A percentile compares a stretch with the other conserved stretches of the same genome.
Evolutionary conservation across 202 grass and related monocot genomes (phyloP).

Genomic region (Setaria viridis): DNA sequence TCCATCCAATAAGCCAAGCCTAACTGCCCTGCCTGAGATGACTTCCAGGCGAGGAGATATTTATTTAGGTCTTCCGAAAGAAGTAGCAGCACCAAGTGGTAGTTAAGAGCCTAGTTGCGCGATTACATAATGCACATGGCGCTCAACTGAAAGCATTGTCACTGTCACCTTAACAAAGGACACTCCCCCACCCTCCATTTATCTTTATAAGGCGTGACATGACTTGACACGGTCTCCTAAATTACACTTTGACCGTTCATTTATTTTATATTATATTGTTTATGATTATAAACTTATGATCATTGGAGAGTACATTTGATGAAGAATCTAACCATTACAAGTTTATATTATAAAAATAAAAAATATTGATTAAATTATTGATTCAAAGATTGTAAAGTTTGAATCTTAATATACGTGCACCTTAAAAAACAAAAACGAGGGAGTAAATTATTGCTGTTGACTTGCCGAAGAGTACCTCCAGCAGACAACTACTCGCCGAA

Average conservation of each 20-base stretch:
- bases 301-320: too few relatives aligned
- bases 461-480: not conserved
- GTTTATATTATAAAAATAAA: too few relatives aligned
- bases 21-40: not conserved
- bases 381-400: too few relatives aligned
- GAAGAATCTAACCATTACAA: too few relatives aligned
- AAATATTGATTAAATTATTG: too few relatives aligned
- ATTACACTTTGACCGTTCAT: too few relatives aligned
- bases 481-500: conserved; percentile 1
- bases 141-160: conserved; percentile 32
- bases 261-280: too few relatives aligned
- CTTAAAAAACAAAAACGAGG: too few relatives aligned
- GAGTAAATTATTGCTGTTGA: conserved; percentile 25
- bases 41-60: not conserved
- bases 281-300: too few relatives aligned
- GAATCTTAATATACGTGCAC: too few relatives aligned
- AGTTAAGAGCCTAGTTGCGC: conserved; percentile 1
- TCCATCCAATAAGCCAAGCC: not conserved
- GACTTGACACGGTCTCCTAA: too few relatives aligned
- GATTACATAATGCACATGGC: conserved; percentile 50
- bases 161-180: conserved; percentile 27
- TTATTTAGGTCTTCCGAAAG: not conserved
- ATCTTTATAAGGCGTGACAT: too few relatives aligned
- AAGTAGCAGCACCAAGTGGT: not conserved
- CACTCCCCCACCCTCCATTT: not conserved